Base-by-base conservation (phyloP, 2,329 filamentous ascomycete genomes). In the Exutisphaerella laricina region DNA sequence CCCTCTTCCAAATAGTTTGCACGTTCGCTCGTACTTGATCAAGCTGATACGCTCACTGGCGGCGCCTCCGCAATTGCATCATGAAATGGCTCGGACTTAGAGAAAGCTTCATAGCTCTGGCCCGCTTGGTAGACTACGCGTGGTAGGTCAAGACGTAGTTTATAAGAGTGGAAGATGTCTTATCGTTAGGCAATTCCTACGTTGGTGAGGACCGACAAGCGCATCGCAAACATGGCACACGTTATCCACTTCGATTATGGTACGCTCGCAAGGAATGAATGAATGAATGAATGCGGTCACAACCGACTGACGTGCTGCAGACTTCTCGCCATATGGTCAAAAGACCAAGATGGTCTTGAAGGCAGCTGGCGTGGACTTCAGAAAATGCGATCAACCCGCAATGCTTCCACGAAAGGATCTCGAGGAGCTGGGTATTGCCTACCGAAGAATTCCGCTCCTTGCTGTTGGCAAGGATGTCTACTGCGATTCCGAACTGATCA, bases 401-500 rank as follows among this genome's bases (percentile, higher is more conserved):
- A 42, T 57, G n/a, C 49, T 61, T 4, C 58, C 59, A 7, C 58
- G 59, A 18, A 52, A 52, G 10, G 53, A 58, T 30, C 51, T 62
- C n/a, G 53, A 58, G 42, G 49, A 43, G 4, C 36, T 62, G 7
- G 58, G 55, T 5, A 55, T 62, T 34, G 59, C 55, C 5, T 61
- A 61, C 46, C 56, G 59, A 16, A 54, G 59, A 35, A 60, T 62
- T 23, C 59, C 59, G 2, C 35, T 62, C 36, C 43, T 62, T 9
- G 50, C 58, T 8, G 45, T 62, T 10, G 59, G 59, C 28, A 58
- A 59, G 18, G 58, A 62, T 36, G 44, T 62, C 44, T 62, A 59
- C 50, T 47, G 42, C 37, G 59, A 62, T 48, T 52, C 49, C 28
- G 34, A 47, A 13, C 46, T 50, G 13, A 57, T 61, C 34, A 50